Percentiles rank a stretch among this genome's conserved stretches.
phyloP scores from a whole-genome alignment of 164 flowering plant species.

The Pachysandra terminalis region DNA sequence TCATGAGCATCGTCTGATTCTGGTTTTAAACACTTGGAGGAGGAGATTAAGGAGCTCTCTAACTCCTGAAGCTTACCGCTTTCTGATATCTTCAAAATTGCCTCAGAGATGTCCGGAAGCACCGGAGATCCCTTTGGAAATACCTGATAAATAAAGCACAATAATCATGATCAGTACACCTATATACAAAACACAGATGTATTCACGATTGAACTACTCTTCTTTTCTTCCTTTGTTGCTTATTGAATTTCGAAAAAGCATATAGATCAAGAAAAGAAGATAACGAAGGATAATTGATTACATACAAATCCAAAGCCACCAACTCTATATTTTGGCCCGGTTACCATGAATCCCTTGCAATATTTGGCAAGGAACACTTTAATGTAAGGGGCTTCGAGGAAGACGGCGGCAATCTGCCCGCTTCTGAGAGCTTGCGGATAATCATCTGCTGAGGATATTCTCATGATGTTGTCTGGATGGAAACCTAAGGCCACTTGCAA shows the following conservation, averaged over 20 bases:
- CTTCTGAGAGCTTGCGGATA: constrained; percentile 20
- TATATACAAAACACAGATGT: too few relatives aligned
- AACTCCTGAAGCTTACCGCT: constrained; percentile 14
- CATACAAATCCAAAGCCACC: constrained; percentile 12
- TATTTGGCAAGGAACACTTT: too few relatives aligned
- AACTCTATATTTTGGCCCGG: not conserved
- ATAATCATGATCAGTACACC: too few relatives aligned
- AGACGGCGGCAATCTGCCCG: constrained; percentile 22
- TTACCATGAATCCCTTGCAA: not conserved
- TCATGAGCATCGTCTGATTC: not conserved
- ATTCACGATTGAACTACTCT: too few relatives aligned
- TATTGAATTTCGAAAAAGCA: too few relatives aligned
- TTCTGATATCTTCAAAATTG: constrained; percentile 18
- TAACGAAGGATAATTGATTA: not conserved
- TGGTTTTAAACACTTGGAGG: constrained; percentile 4
- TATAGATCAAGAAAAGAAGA: not conserved
- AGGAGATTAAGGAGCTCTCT: constrained; percentile 4
- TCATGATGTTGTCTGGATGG: constrained; percentile 9
- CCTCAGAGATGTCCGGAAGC: constrained; percentile 19
- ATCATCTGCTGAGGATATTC: not conserved
- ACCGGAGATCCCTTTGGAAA: constrained; percentile 19
- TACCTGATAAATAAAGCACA: constrained; percentile 5
- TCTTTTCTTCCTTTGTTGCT: too few relatives aligned
- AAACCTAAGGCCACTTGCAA: constrained; percentile 18
- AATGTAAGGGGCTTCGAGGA: constrained; percentile 8